Evolutionary conservation across 139 green algal species (phyloP), one percentile per base, ranked within the genome.

Genomic region (Ettlia oleoabundans): DNA sequence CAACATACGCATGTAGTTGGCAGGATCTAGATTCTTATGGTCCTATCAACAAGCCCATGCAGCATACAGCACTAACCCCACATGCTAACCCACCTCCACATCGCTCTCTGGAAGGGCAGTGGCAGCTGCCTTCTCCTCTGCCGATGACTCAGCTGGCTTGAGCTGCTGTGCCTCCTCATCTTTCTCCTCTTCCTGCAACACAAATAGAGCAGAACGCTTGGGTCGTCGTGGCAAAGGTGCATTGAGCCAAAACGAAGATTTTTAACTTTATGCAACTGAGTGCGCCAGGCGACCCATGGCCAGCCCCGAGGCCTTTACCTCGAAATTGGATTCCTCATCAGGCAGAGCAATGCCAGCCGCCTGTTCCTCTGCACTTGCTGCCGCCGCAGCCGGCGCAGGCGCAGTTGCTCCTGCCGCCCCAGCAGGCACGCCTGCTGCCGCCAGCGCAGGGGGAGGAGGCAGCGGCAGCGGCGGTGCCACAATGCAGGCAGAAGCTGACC

Each of bases 61-160:
- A n/a, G n/a, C n/a, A n/a, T n/a, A n/a, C n/a, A n/a, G n/a, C n/a
- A n/a, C n/a, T n/a, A n/a, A n/a, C n/a, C n/a, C n/a, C n/a, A n/a
- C n/a, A n/a, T n/a, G n/a, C n/a, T n/a, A n/a, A n/a, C n/a, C n/a
- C 53, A 67, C 73, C 52, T 68, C 73, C 1, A 73, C 80, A 10
- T 85, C 80, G 55, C 70, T 47, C 6, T 58, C 42, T 5, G 72
- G 82, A 62, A 86, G 82, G 2, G 82, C 82, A 0, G 63, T 82
- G 35, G 64, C 73, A 26, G 82, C 73, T 1, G 82, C 82, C 52
- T 66, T 43, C 28, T 52, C 73, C 73, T 81, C 73, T 64, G 53
- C 35, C 30, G 30, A 26, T 18, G 70, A n/a, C 70, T 66, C 24
- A 38, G n/a, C 28, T 30, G 37, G n/a, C 74, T 71, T 6, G 35